Base-by-base conservation (phyloP, 1,284 basidiomycete species). In the Apiotrichum siamense region DNA sequence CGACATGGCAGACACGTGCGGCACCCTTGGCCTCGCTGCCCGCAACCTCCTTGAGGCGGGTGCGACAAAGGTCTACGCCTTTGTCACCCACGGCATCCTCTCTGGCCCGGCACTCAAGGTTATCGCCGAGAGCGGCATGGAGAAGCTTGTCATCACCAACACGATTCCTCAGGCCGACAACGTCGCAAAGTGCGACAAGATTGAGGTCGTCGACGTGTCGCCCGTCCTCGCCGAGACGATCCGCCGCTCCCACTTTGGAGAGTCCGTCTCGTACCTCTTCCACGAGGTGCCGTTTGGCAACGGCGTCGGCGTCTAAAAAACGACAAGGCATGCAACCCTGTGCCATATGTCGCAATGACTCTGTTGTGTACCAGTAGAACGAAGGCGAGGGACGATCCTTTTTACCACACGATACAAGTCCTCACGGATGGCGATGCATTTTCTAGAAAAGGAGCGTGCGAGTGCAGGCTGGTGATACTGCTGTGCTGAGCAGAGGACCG, bases 1-100 rank as follows among this genome's bases (percentile, higher is more conserved):
- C 79, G 96, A 99, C 77, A 99, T 99, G 96, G 92, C 96, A 46
- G 96, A 99, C 75, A 98, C 96, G 37, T 99, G 96, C 70, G 96
- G 96, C 38, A 99, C 96, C 52, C 81, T 99, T 49, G 92, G 90
- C 62, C 80, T 97, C 35, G 96, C 96, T 2, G 88, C 96, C 4
- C 79, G 83, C 59, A 88, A 94, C 64, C 81, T 99, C 38, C 77
- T 86, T 41, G 91, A 97, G 68, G 89, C 90, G 10, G 96, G 96
- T 2, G 94, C 92, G 12, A 75, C 78, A 40, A 83, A 84, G 69
- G 87, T 96, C 51, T 86, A 86, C 67, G 96, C 89, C 54, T 85
- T 98, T 68, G 96, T 97, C 54, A 99, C 96, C 38, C 96, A 99
- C 74, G 96, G 96, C 31, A 97, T 99, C 57, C 79, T 98, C 65